Base-by-base conservation (phyloP, 2,329 filamentous ascomycete genomes). In the Fusarium nodosum region DNA sequence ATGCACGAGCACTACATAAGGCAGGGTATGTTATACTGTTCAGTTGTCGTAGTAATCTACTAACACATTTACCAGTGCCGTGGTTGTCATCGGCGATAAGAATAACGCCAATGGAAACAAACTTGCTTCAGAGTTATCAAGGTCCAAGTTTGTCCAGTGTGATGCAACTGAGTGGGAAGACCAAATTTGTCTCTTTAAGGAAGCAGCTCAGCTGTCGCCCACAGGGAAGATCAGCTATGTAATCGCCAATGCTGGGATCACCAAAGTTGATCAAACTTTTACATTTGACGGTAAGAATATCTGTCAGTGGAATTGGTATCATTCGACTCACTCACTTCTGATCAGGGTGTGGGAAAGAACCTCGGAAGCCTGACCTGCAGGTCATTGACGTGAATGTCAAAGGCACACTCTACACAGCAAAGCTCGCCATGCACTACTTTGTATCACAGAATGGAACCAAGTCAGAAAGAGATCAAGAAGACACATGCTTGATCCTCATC, bases 351-450 rank as follows among this genome's bases (percentile, higher is more conserved):
- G 33, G 12, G 9, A 18, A 41, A 2, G 56, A 53, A 3, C 59
- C 56, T 0, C 3, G 30, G 33, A 54, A 54, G 7, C 59, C 59
- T 2, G 46, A 62, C 33, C 26, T 62, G 2, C 4, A 39, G 0
- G 7, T 46, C 2, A 34, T 62, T 1, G 45, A 62, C 4, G 46
- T 62, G 1, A 61, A 62, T 1, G 16, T 62, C 1, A 62, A 54
- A 0, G 56, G 59, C 0, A 24, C 39, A 0, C 8, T 62, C 0
- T 54, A 62, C 28, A 54, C 59, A 0, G 16, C 56, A 2, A 61
- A 62, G 2, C 56, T 62, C 1, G 56, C 56, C 4, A 62, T 41
- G 56, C 39, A 62, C 12, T 61, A 61, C 22, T 62, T 62, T 4
- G 10, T 46, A 0, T 46, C 46, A 0, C 56, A 54, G 4, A 62